These are phyloP conservation scores for Rhizopus sp. DNA, from an alignment of 371 early-diverging fungal genomes.

Conservation along the genomic window DNA sequence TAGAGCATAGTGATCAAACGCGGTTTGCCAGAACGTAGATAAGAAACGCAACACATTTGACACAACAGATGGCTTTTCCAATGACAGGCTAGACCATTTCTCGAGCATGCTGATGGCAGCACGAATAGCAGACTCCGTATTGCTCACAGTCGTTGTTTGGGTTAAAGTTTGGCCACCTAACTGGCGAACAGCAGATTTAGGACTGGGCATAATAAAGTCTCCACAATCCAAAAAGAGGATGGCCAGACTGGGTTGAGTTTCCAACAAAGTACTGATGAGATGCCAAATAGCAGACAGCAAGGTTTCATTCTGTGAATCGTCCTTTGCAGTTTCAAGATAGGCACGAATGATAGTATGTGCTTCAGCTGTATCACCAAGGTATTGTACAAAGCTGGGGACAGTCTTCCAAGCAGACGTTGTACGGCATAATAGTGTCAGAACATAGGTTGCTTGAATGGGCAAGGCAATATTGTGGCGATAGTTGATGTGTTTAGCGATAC, in stretches of 20 bases:
- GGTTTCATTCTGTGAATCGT: slow-evolving; percentile 29
- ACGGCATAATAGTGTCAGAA: slow-evolving; percentile 36
- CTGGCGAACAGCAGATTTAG: slow-evolving; percentile 52
- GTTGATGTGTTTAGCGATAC: slow-evolving; percentile 36
- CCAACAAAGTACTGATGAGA: slow-evolving; percentile 37
- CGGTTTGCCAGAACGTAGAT: slow-evolving; percentile 51
- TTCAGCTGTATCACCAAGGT: slow-evolving; percentile 44
- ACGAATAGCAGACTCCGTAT: slow-evolving; percentile 39
- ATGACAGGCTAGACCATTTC: slow-evolving; percentile 37
- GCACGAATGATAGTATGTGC: slow-evolving; percentile 37
- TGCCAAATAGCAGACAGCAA: slow-evolving; percentile 46
- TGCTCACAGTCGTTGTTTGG: neutral
- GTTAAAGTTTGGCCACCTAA: slow-evolving; percentile 39
- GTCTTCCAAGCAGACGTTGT: slow-evolving; percentile 32
- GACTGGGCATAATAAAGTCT: slow-evolving; percentile 54
- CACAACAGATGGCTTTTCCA: slow-evolving; percentile 40
- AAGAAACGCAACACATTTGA: slow-evolving; percentile 45
- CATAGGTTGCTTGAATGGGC: slow-evolving; percentile 36
- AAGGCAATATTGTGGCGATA: slow-evolving; percentile 35
- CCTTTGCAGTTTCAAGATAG: slow-evolving; percentile 39
- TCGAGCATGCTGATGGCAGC: slow-evolving; percentile 37
- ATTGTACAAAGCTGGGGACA: slow-evolving; percentile 41
- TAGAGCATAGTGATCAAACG: slow-evolving; percentile 49
- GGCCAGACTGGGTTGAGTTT: slow-evolving; percentile 48
- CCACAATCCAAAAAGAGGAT: slow-evolving; percentile 51